phyloP scores from a whole-genome alignment of 805 yeast species.

The Komagataella populi region DNA sequence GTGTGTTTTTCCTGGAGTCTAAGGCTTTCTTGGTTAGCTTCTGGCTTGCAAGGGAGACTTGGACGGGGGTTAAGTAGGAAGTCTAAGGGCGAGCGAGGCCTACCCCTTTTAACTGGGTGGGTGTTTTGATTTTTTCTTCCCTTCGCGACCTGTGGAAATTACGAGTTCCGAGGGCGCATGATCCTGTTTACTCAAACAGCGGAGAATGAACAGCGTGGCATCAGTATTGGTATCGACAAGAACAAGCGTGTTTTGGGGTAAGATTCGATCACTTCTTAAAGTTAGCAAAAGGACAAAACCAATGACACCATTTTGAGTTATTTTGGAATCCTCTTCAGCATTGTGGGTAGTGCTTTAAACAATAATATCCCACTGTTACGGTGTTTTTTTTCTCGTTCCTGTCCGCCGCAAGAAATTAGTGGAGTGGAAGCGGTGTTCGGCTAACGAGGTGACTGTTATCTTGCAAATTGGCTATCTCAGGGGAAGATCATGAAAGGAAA shows the following conservation, averaged over 20 bases:
- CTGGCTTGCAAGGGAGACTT: background rate
- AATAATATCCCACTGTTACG: background rate
- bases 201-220: background rate
- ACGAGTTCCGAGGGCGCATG: background rate
- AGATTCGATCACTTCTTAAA: background rate
- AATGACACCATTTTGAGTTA: background rate
- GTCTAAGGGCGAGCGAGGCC: background rate
- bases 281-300: background rate
- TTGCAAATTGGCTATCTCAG: background rate
- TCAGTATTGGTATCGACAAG: background rate
- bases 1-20: background rate
- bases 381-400: background rate
- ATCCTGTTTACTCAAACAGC: background rate
- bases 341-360: background rate
- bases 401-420: background rate
- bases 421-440: background rate
- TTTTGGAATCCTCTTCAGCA: background rate
- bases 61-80: background rate
- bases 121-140: background rate
- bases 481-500: background rate
- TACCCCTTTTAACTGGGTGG: background rate
- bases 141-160: background rate
- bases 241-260: background rate
- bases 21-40: background rate
- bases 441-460: background rate